A percentile compares a stretch with the other conserved stretches of the same genome.
phyloP scores from a whole-genome alignment of 1,284 basidiomycete species.

The Inonotus obliquus region DNA sequence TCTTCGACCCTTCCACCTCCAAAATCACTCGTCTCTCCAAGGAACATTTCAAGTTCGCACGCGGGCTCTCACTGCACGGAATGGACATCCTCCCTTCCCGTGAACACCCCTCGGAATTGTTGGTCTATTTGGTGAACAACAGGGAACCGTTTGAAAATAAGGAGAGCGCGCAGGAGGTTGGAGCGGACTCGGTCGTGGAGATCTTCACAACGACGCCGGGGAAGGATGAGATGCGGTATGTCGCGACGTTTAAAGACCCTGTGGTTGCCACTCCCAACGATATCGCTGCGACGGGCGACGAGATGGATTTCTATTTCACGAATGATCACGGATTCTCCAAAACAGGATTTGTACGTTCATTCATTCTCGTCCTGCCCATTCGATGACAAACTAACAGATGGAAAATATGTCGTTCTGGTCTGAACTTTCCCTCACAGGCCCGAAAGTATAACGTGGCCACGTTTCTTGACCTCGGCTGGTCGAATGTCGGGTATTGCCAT shows the following conservation, averaged over 20 bases:
- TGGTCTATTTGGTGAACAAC: conserved; percentile 67
- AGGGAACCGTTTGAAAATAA: conserved; percentile 38
- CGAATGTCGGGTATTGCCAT: conserved; percentile 58
- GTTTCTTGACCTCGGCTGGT: conserved; percentile 20
- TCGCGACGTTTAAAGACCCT: conserved; percentile 54
- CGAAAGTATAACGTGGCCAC: not conserved
- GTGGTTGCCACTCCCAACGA: conserved; percentile 68
- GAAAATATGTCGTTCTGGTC: not conserved
- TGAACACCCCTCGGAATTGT: conserved; percentile 46
- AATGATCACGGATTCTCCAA: conserved; percentile 56
- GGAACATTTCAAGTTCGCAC: conserved; percentile 32
- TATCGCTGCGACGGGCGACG: conserved; percentile 56
- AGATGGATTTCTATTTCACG: conserved; percentile 61
- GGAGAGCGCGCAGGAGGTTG: conserved; percentile 36
- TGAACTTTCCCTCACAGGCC: not conserved
- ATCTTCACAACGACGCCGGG: conserved; percentile 57
- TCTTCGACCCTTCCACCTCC: conserved; percentile 47
- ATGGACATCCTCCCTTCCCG: conserved; percentile 64
- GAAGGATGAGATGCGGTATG: conserved; percentile 41
- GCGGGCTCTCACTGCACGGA: conserved; percentile 59
- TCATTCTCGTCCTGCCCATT: not conserved
- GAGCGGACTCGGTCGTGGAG: conserved; percentile 70
- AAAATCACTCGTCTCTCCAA: conserved; percentile 44
- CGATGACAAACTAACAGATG: not conserved
- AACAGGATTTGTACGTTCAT: conserved; percentile 42